phyloP scores from a whole-genome alignment of 176 grass and related monocot genomes.

The Cenchrus fungigraminus region DNA sequence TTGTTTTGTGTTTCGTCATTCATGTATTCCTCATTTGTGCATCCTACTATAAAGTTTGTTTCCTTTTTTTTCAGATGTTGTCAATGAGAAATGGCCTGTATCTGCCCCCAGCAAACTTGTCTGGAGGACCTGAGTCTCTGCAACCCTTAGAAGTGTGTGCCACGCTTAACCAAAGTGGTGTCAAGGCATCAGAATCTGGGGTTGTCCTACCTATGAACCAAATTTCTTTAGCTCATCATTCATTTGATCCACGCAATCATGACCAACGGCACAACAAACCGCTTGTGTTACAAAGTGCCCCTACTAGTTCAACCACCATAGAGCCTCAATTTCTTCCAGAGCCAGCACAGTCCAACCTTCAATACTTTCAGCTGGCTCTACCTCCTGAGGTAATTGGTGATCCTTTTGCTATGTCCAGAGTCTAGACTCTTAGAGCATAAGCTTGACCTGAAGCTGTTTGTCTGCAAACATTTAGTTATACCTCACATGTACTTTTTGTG shows the following conservation, averaged over 20 bases:
- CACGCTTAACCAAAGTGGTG: constrained; percentile 30
- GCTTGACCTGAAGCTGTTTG: not conserved
- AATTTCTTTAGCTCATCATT: constrained; percentile 31
- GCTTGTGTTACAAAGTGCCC: constrained; percentile 39
- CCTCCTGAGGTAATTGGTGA: constrained; percentile 58
- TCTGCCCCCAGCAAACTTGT: constrained; percentile 61
- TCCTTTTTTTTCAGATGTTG: constrained; percentile 57
- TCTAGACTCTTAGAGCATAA: not conserved
- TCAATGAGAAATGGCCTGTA: constrained; percentile 87
- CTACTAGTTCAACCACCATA: constrained; percentile 33
- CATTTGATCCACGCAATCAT: constrained; percentile 39
- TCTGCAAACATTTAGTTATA: constrained; percentile 2
- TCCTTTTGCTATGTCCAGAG: constrained; percentile 4
- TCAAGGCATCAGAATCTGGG: constrained; percentile 34
- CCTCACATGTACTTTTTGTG: not conserved
- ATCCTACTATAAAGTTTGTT: not conserved
- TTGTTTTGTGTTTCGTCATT: not conserved
- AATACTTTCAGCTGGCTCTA: constrained; percentile 43
- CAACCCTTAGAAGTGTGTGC: constrained; percentile 51
- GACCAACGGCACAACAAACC: constrained; percentile 34
- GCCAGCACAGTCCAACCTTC: constrained; percentile 43
- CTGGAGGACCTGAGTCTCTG: constrained; percentile 50
- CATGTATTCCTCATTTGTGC: not conserved
- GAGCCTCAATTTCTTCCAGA: constrained; percentile 49
- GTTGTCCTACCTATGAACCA: constrained; percentile 44